Conservation (phyloP, 164 flowering plant genomes). For the Stephania japonica region DNA sequence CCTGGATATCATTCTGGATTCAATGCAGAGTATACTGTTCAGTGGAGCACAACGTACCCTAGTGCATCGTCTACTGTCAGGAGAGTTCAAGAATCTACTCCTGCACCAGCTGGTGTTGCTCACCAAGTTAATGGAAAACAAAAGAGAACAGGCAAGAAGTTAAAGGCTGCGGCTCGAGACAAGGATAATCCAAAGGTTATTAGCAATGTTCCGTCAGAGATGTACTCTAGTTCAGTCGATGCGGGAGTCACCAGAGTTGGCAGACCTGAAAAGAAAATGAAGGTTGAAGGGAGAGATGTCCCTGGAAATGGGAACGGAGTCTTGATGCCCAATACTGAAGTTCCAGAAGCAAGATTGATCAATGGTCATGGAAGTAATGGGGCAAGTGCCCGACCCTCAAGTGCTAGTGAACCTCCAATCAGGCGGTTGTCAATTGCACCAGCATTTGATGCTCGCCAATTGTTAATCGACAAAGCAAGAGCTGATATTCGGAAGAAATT, state of each 20-base stretch:
- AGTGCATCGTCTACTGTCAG: constrained; percentile 33
- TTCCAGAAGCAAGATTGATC: constrained; percentile 24
- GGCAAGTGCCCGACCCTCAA: constrained; percentile 19
- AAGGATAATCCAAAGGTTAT: constrained; percentile 10
- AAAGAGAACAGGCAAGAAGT: constrained; percentile 19
- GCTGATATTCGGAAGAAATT: constrained; percentile 55
- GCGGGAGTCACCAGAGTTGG: constrained; percentile 23
- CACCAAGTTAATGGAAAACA: constrained; percentile 34
- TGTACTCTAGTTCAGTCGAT: constrained; percentile 12
- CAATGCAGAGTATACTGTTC: constrained; percentile 52
- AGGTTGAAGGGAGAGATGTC: constrained; percentile 29
- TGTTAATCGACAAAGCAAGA: constrained; percentile 70
- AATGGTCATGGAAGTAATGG: constrained; percentile 28
- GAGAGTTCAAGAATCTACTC: constrained; percentile 26
- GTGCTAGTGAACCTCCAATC: constrained; percentile 22
- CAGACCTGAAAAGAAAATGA: constrained; percentile 56
- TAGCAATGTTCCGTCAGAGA: constrained; percentile 19
- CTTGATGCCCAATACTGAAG: constrained; percentile 13
- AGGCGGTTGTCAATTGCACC: constrained; percentile 39
- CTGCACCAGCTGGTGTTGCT: constrained; percentile 23
- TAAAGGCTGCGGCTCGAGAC: constrained; percentile 26
- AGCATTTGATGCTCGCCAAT: constrained; percentile 57
- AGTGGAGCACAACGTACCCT: constrained; percentile 49
- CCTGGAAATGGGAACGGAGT: constrained; percentile 28
- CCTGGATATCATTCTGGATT: constrained; percentile 45